Evolutionary conservation across 2,329 filamentous ascomycete genomes (phyloP), one percentile per base, ranked within the genome.

Genomic region (Beauveria pseudobassiana): DNA sequence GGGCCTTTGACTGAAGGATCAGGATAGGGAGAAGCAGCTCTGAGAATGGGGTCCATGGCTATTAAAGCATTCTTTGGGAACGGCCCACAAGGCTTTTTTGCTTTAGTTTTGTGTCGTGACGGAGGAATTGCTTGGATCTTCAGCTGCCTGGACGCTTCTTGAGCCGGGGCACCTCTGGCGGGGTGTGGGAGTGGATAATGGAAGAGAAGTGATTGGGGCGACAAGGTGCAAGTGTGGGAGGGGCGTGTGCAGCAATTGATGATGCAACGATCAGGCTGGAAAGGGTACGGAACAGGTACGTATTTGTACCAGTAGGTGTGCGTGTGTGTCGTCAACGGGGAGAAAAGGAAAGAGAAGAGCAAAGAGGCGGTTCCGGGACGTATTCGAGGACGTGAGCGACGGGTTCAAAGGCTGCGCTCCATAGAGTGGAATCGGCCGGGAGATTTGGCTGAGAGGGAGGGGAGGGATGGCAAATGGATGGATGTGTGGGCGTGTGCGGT

Each of bases 41-140:
- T 74, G 65, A 66, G 65, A 69, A 76, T 65, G 75, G 76, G 76
- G 68, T 76, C 73, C 71, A 75, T 75, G 72, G 71, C 75, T 77
- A 75, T 76, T 72, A 75, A 70, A 72, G 64, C 66, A 70, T 62
- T 64, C n/a, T 59, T 59, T 45, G 50, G 55, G 43, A 55, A 59
- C 50, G 55, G 55, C 60, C 61, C 61, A 63, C 61, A 63, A 54
- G 61, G 50, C 55, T 51, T 63, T 54, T 48, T 54, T 28, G 16
- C 45, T 61, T n/a, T 43, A 57, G 54, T 62, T 40, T 26, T 62
- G 50, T 52, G 60, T 62, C 60, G 60, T 62, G 45, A 62, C 60
- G 60, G 54, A 62, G 49, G 18, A 58, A 52, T 26, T 52, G 48
- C 45, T 61, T 61, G 50, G 57, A 63, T 63, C 62, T 60, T 63